Evolutionary conservation across 331 rosid species (phyloP).

Genomic region (Rhamnella rubrinervis): DNA sequence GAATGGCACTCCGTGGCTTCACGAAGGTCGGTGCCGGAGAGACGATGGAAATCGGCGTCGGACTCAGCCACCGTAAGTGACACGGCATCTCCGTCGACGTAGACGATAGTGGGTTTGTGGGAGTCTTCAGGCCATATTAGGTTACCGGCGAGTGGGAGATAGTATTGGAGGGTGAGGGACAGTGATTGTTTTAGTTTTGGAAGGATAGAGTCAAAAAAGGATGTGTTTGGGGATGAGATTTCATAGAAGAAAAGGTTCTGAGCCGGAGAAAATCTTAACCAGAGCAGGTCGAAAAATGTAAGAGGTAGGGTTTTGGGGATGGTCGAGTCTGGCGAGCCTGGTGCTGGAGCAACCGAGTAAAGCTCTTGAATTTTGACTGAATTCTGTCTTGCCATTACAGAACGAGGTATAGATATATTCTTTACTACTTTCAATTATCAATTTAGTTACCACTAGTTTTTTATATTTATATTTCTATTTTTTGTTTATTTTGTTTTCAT

Average conservation of each 20-base stretch:
- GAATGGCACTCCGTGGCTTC: conserved; percentile 16
- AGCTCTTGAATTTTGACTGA: background rate
- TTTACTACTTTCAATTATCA: background rate
- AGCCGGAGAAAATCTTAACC: conserved; percentile 30
- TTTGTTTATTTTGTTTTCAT: too few species aligned
- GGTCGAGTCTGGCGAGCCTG: background rate
- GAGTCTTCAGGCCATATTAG: conserved; percentile 44
- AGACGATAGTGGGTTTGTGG: conserved; percentile 39
- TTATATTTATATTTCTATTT: too few species aligned
- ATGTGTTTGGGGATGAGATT: conserved; percentile 13
- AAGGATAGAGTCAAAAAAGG: conserved; percentile 22
- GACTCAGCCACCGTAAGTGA: conserved; percentile 31
- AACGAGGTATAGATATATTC: too few species aligned
- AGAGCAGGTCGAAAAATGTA: conserved; percentile 32
- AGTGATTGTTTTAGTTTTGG: conserved; percentile 40
- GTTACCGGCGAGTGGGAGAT: conserved; percentile 49
- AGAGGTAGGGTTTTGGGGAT: conserved; percentile 28
- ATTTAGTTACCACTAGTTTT: too few species aligned
- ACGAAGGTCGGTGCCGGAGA: conserved; percentile 19
- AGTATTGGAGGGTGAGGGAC: conserved; percentile 31
- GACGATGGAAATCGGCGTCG: conserved; percentile 19
- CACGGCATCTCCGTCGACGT: conserved; percentile 19
- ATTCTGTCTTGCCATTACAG: background rate
- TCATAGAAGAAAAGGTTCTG: conserved; percentile 38
- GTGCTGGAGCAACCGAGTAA: too few species aligned